Conservation (phyloP, 163 green algal genomes). For the Scenedesmus sp. region DNA sequence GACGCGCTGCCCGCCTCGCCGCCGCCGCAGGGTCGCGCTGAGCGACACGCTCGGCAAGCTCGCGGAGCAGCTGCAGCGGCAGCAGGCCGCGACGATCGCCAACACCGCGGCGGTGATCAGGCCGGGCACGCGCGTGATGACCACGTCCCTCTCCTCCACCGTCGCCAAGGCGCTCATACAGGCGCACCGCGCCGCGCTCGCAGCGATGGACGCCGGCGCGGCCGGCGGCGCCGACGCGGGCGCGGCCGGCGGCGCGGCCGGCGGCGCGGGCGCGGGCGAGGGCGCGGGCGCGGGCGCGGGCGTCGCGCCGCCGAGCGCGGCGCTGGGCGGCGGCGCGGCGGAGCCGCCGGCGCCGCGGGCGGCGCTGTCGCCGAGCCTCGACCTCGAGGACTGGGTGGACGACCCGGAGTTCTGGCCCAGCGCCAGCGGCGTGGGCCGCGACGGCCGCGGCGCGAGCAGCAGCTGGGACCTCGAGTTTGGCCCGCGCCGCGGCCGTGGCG, state of each 20-base stretch:
- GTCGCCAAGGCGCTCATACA: constrained; percentile 33
- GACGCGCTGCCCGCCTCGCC: no score
- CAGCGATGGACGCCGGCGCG: constrained; percentile 41
- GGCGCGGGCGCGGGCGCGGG: neutral
- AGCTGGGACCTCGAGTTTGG: neutral
- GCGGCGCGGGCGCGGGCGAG: neutral
- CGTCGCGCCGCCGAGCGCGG: neutral
- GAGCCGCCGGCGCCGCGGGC: neutral
- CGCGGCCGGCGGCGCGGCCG: neutral
- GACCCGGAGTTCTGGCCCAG: constrained; percentile 40
- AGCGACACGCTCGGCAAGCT: constrained; percentile 17
- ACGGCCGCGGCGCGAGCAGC: neutral
- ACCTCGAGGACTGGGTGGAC: constrained; percentile 22
- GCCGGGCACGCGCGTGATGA: constrained; percentile 27
- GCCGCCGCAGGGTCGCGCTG: constrained; percentile 23
- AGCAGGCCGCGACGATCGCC: neutral
- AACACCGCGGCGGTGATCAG: constrained; percentile 16
- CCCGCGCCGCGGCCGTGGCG: neutral
- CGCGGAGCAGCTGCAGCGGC: constrained; percentile 1
- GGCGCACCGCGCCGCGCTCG: constrained; percentile 29
- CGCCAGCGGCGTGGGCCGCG: constrained; percentile 27
- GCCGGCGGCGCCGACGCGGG: neutral
- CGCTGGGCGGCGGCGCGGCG: neutral
- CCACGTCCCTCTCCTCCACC: constrained; percentile 38
- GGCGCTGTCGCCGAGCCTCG: neutral